Conservation (phyloP, 441 rosid species). For the Pelargonium fulgidum region DNA sequence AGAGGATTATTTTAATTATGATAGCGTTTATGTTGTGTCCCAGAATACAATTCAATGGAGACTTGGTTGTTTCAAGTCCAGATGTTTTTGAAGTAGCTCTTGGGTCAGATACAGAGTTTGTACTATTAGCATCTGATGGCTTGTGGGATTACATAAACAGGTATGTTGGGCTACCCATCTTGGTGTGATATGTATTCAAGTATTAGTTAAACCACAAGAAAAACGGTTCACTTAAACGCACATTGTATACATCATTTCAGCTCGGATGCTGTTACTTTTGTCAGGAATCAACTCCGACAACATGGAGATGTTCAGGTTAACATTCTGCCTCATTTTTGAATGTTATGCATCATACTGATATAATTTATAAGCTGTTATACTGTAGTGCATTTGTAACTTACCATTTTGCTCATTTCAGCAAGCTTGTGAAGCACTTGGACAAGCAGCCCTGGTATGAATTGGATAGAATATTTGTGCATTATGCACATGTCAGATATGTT, state of each 20-base stretch:
- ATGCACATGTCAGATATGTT: background rate
- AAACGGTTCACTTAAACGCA: slow-evolving; percentile 12
- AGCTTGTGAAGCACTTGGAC: slow-evolving; percentile 81
- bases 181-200: background rate
- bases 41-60: slow-evolving; percentile 63
- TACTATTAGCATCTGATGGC: slow-evolving; percentile 85
- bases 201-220: background rate
- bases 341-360: background rate
- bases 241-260: slow-evolving; percentile 37
- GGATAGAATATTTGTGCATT: slow-evolving; percentile 9
- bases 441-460: slow-evolving; percentile 56
- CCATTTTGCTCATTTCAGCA: slow-evolving; percentile 41
- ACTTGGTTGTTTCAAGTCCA: slow-evolving; percentile 74
- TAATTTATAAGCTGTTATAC: background rate
- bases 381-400: slow-evolving; percentile 1
- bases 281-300: slow-evolving; percentile 65
- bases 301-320: slow-evolving; percentile 93
- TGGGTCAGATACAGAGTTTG: slow-evolving; percentile 73
- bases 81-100: slow-evolving; percentile 61
- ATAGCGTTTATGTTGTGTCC: slow-evolving; percentile 13
- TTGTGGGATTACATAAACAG: slow-evolving; percentile 90
- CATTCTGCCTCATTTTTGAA: background rate
- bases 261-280: slow-evolving; percentile 61
- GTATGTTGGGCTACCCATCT: slow-evolving; percentile 28
- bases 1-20: slow-evolving; percentile 13